Evolutionary conservation across 208 protist species (phyloP), one percentile per base, ranked within the genome.

Genomic region (Naegleria lovaniensis): DNA sequence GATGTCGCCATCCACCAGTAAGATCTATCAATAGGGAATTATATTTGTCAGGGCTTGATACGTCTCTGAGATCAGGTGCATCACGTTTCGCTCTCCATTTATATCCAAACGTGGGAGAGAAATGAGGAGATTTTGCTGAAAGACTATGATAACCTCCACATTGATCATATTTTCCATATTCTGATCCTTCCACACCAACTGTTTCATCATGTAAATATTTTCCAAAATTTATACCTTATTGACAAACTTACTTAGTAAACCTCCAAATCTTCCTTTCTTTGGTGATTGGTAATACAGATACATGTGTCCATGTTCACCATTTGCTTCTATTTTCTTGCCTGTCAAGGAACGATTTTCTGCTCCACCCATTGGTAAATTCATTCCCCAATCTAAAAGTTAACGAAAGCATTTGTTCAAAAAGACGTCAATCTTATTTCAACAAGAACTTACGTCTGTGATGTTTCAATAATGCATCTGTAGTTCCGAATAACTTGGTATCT

Each of bases 291-390:
- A 89, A 40, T 89, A 89, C 0, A 89, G 7, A 40, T 89, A 89
- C 33, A 89, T 36, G 51, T 89, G 85, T 0, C 85, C 85, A 89
- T 89, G 85, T 40, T 89, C 85, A 13, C 85, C 85, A 89, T 89
- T 89, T 3, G 16, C 13, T 7, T 39, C 29, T 29, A 89, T 89
- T 29, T 52, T 67, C n/a, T 67, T 67, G 36, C 85, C 85, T 38
- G 48, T 41, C 41, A 89, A 41, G 1, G 48, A 41, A n/a, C 11
- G 19, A 38, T 67, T 25, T 41, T 40, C 85, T 25, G 19, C 33
- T 33, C 85, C 85, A 13, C 85, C 85, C 0, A 89, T 29, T 38
- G 85, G 85, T 41, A 89, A 29, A 67, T 89, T 89, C 41, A 58
- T 67, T 22, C 85, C 85, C 85, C 85, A 89, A 67, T 89, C 67